Base-by-base conservation (phyloP, 345 rosid genomes). In the Moringa oleifera region DNA sequence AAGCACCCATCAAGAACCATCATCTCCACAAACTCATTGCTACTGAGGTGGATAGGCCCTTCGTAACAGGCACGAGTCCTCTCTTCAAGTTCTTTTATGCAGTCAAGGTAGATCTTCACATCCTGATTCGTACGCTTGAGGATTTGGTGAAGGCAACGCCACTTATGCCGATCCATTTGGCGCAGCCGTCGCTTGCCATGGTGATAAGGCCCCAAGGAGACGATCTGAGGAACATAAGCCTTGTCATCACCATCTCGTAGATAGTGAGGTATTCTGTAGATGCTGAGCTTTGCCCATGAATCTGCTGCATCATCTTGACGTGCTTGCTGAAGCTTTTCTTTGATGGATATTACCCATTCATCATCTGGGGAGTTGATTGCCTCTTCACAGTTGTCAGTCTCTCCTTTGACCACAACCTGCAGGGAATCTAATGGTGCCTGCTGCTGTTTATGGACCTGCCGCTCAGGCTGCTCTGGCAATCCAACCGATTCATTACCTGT, bases 1-100 rank as follows among this genome's bases (percentile, higher is more conserved):
- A 84, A 87, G 68, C 85, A 81, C 12, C 88, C 90, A 28, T 87
- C 90, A 20, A 84, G 84, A 6, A 82, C 90, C 86, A 84, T 68
- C 86, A 82, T 87, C 60, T 84, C 86, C 17, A 75, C 81, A 51
- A 87, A 84, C 50, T 84, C 86, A 23, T 81, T 87, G 74, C 86
- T 82, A 69, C 81, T 69, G 1, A 84, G 74, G 23, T 49, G 7
- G 11, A 73, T 71, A 1, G 57, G 54, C 20, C 94, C 85, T 68
- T 78, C 83, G 33, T 84, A 84, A 67, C 86, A 77, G 18, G 77
- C 73, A 0, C 84, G 73, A 58, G 80, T 80, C 60, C 25, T 74
- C 56, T 82, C 90, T 69, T 87, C 88, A 1, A 87, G 60, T 57
- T 79, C 84, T 63, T 73, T 76, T 22, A 81, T 62, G 0, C 76